phyloP scores from a whole-genome alignment of 2,329 filamentous ascomycete species.

The Beauveria pseudobassiana region DNA sequence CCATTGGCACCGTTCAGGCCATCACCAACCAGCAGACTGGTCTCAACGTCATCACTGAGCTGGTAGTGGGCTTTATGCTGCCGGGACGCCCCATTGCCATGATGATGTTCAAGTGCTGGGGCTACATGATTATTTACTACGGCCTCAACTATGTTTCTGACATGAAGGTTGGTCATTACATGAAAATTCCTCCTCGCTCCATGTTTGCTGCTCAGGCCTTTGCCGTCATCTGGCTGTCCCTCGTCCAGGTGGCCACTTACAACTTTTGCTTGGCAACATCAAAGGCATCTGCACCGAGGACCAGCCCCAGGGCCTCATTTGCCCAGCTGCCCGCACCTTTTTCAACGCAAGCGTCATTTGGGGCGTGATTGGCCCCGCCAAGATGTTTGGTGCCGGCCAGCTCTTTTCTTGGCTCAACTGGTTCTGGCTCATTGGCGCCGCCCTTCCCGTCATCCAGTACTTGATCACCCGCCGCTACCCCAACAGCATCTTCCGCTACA shows the following conservation, averaged over 20 bases:
- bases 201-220: conserved; percentile 40
- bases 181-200: conserved; percentile 44
- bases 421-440: conserved; percentile 48
- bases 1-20: conserved; percentile 38
- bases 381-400: conserved; percentile 29
- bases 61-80: conserved; percentile 41
- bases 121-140: conserved; percentile 39
- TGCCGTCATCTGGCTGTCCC: conserved; percentile 31
- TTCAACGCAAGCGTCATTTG: conserved; percentile 54
- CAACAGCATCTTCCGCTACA: conserved; percentile 36
- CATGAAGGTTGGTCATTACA: conserved; percentile 45
- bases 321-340: conserved; percentile 50
- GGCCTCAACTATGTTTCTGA: conserved; percentile 40
- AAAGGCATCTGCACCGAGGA: conserved; percentile 40
- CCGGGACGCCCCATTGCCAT: conserved; percentile 40
- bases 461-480: conserved; percentile 41
- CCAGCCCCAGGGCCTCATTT: conserved; percentile 45
- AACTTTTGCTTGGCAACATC: conserved; percentile 41
- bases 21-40: conserved; percentile 43
- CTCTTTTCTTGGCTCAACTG: conserved; percentile 42
- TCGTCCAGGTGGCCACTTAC: conserved; percentile 31
- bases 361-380: conserved; percentile 46
- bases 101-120: conserved; percentile 42
- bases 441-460: conserved; percentile 42
- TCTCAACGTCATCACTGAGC: conserved; percentile 41